Conservation (phyloP, 2,329 filamentous ascomycete species). For the Xylariaceae sp. region DNA sequence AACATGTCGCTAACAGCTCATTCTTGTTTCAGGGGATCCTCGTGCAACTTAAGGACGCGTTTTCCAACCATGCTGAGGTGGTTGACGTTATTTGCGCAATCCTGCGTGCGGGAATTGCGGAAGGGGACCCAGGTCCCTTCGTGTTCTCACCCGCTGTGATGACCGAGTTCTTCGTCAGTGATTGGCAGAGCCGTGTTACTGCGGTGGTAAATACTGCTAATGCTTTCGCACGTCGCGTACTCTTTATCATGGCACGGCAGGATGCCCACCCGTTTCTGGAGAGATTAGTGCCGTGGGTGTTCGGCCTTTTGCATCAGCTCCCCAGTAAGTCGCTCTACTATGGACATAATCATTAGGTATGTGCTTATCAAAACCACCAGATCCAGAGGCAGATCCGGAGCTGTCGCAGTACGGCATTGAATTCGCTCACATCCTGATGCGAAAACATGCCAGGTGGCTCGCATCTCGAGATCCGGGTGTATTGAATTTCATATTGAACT, state of each 20-base stretch:
- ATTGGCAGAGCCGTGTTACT: slow-evolving; percentile 59
- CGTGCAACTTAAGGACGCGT: slow-evolving; percentile 42
- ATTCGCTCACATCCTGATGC: slow-evolving; percentile 59
- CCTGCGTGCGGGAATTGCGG: slow-evolving; percentile 68
- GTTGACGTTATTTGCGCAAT: slow-evolving; percentile 67
- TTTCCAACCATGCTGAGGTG: slow-evolving; percentile 59
- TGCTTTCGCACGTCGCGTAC: slow-evolving; percentile 52
- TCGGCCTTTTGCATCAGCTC: slow-evolving; percentile 58
- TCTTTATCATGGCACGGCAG: slow-evolving; percentile 32
- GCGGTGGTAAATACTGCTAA: slow-evolving; percentile 66
- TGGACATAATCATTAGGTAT: neutral
- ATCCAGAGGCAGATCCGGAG: slow-evolving; percentile 62
- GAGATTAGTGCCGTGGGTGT: slow-evolving; percentile 55
- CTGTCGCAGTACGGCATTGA: slow-evolving; percentile 70
- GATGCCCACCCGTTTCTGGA: slow-evolving; percentile 38
- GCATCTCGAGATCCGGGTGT: slow-evolving; percentile 53
- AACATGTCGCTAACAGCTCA: slow-evolving; percentile 48
- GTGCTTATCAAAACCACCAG: slow-evolving; percentile 26
- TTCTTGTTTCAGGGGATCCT: slow-evolving; percentile 21
- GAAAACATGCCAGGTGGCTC: slow-evolving; percentile 49
- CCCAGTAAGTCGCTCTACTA: slow-evolving; percentile 39
- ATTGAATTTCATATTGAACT: slow-evolving; percentile 64
- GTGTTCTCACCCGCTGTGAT: slow-evolving; percentile 64
- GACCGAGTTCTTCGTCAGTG: slow-evolving; percentile 59
- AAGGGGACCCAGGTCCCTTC: slow-evolving; percentile 69